A percentile compares a stretch with the other conserved stretches of the same genome.
These are phyloP conservation scores for Aspergillus transmontanensis DNA, from an alignment of 2,329 filamentous ascomycete species.

Conservation along the genomic window DNA sequence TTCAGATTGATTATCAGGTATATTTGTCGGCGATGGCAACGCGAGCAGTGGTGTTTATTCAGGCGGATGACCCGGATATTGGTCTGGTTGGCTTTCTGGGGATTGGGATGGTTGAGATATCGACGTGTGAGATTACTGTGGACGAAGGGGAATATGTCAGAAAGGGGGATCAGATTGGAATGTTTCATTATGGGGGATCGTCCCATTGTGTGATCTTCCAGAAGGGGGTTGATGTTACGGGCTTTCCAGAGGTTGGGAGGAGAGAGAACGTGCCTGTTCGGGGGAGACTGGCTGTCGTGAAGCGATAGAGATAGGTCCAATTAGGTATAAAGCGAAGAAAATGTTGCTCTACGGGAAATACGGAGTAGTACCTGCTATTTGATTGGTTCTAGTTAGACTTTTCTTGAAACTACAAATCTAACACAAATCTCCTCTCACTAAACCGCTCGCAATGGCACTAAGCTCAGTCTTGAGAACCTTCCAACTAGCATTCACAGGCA, in stretches of 20 bases:
- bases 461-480: conserved; percentile 61
- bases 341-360: too few species aligned
- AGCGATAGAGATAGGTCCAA: background rate
- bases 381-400: too few species aligned
- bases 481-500: conserved; percentile 69
- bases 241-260: background rate
- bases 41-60: conserved; percentile 66
- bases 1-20: conserved; percentile 37
- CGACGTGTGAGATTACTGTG: conserved; percentile 68
- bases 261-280: background rate
- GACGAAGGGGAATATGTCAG: conserved; percentile 62
- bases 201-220: background rate
- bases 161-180: conserved; percentile 70
- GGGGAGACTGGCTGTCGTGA: background rate
- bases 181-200: conserved; percentile 78
- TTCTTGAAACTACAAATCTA: too few species aligned
- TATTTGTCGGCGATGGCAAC: conserved; percentile 67
- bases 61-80: conserved; percentile 64
- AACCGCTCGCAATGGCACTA: background rate
- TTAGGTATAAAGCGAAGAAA: too few species aligned
- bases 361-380: too few species aligned
- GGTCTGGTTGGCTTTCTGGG: conserved; percentile 65
- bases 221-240: background rate
- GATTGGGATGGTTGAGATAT: conserved; percentile 74
- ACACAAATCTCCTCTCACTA: background rate